These are phyloP conservation scores for Clonostachys rhizophaga DNA, from an alignment of 2,329 filamentous ascomycete species.

Conservation along the genomic window DNA sequence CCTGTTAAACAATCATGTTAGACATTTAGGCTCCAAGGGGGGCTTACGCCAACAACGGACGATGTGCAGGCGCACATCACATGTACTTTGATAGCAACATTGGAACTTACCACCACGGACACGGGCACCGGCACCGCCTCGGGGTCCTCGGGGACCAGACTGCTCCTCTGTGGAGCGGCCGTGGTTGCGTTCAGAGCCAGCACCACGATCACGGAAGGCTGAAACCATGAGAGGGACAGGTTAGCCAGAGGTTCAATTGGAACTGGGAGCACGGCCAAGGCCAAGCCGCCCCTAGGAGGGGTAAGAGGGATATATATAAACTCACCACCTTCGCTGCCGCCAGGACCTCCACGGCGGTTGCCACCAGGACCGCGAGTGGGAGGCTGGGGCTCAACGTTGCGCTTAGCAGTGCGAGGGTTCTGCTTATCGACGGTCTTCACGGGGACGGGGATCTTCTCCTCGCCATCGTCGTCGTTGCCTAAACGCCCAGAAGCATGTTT, in stretches of 20 bases:
- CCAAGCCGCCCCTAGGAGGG: slow-evolving; percentile 5
- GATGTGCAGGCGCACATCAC: too few relatives aligned
- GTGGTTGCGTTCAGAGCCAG: slow-evolving; percentile 79
- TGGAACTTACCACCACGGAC: slow-evolving; percentile 48
- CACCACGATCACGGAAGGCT: slow-evolving; percentile 89
- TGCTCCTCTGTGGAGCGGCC: slow-evolving; percentile 69
- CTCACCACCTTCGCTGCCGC: slow-evolving; percentile 86
- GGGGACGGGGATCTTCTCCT: slow-evolving; percentile 73
- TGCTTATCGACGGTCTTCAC: slow-evolving; percentile 89
- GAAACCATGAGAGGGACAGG: slow-evolving; percentile 2
- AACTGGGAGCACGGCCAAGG: slow-evolving; percentile 1
- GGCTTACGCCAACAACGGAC: too few relatives aligned
- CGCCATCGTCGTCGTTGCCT: slow-evolving; percentile 59
- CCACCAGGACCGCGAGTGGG: slow-evolving; percentile 41
- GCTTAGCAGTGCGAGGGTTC: slow-evolving; percentile 70
- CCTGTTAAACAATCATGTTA: slow-evolving; percentile 22
- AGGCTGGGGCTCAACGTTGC: slow-evolving; percentile 75
- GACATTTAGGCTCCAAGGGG: too few relatives aligned
- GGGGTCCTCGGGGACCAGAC: slow-evolving; percentile 44
- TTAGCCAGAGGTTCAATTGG: background rate
- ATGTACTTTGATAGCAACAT: background rate
- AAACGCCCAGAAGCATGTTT: background rate
- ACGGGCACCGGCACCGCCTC: slow-evolving; percentile 61
- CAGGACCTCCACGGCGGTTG: slow-evolving; percentile 52
- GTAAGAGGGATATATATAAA: slow-evolving; percentile 5